Evolutionary conservation across 805 yeast species (phyloP), one percentile per base, ranked within the genome.

Genomic region (Kuraishia ogatae): DNA sequence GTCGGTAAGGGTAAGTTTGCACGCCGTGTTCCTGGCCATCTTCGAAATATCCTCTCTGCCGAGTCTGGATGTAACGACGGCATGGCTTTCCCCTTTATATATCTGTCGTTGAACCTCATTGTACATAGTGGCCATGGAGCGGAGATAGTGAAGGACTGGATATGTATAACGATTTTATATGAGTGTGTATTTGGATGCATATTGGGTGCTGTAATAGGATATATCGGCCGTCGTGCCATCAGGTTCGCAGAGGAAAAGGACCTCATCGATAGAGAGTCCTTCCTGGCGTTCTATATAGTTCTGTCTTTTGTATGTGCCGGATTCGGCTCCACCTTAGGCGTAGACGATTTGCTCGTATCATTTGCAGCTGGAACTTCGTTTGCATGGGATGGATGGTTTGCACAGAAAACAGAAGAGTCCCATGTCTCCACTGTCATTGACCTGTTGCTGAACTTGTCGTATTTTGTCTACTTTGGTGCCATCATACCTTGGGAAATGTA

Each of bases 41-140:
- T 85, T 56, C 71, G 88, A 59, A 77, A 83, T 59, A 70, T 85
- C 54, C 70, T 85, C 51, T 74, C 84, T 35, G 89, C 89, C 0
- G 92, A 85, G 62, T 81, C 89, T 1, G 91, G 87, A 2, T 84
- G 89, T 60, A 86, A 85, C 63, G 92, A 85, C 64, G 91, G 91
- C 49, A 76, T 81, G 75, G 84, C 85, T 0, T 81, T 81, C 56
- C 92, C 92, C 4, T 86, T 85, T 63, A 81, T 85, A 52, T 84
- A 73, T 62, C 70, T 85, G 28, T 80, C 89, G 1, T 71, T 84
- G 53, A 74, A 76, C 60, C 67, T 85, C 35, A 74, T 83, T 53
- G 62, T 78, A 15, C 79, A 83, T 63, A 68, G 69, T 3, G 81
- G 84, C 0, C 59, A 79, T 46, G 71, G 78, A 3, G 70, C 70